These are phyloP conservation scores for Barnettozyma wickerhamii DNA, from an alignment of 805 yeast species.

Conservation along the genomic window DNA sequence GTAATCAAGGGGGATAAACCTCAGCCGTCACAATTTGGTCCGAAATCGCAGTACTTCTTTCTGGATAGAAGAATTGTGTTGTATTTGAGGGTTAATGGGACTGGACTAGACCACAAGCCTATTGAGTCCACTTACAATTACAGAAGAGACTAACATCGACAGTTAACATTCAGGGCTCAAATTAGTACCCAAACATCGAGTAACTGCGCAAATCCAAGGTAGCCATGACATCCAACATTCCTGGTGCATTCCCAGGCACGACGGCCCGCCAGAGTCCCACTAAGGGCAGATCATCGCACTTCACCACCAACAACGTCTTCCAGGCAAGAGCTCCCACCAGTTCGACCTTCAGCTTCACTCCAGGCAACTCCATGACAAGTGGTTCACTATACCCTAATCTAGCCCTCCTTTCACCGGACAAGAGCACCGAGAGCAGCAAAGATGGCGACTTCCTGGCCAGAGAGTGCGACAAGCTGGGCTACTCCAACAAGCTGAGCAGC, in stretches of 20 bases:
- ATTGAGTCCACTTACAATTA: too few relatives aligned
- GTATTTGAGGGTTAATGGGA: too few relatives aligned
- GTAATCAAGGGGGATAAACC: not conserved
- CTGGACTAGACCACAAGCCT: too few relatives aligned
- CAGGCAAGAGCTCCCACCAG: constrained; percentile 11
- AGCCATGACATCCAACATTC: constrained; percentile 7
- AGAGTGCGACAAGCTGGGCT: constrained; percentile 24
- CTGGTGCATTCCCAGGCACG: constrained; percentile 11
- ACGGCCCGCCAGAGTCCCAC: constrained; percentile 5
- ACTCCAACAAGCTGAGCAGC: constrained; percentile 29
- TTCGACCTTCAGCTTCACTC: constrained; percentile 13
- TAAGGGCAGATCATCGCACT: not conserved
- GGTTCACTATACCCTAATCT: constrained; percentile 18
- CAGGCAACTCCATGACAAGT: not conserved
- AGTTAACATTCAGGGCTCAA: too few relatives aligned
- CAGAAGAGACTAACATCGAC: too few relatives aligned
- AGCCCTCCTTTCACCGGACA: constrained; percentile 12
- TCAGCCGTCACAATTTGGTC: too few relatives aligned
- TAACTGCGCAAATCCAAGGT: too few relatives aligned
- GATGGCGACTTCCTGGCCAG: constrained; percentile 3
- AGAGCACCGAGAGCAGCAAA: constrained; percentile 2
- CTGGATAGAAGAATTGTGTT: too few relatives aligned
- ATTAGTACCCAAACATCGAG: too few relatives aligned
- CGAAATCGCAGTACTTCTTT: too few relatives aligned
- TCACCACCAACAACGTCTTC: not conserved